These are phyloP conservation scores for Nadsonia fulvescens DNA, from an alignment of 805 yeast genomes.

Conservation along the genomic window DNA sequence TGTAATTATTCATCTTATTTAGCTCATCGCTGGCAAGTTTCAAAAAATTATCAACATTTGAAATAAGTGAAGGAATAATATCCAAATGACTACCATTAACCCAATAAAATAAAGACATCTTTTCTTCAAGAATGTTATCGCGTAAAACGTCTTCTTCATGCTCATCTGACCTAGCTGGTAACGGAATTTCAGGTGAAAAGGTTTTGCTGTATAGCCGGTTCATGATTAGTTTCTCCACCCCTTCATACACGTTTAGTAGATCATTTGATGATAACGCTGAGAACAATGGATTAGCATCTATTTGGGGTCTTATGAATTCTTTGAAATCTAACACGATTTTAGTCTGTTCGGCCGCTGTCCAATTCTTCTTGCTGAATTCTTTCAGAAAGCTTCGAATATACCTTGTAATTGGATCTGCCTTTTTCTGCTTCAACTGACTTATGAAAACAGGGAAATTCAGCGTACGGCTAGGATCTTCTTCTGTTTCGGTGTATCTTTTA, in stretches of 20 bases:
- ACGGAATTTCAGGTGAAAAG: slow-evolving; percentile 58
- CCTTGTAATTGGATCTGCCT: slow-evolving; percentile 77
- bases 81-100: slow-evolving; percentile 63
- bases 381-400: slow-evolving; percentile 70
- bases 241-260: slow-evolving; percentile 64
- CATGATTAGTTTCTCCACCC: slow-evolving; percentile 84
- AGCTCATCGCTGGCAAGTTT: slow-evolving; percentile 58
- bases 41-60: slow-evolving; percentile 35
- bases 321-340: slow-evolving; percentile 67
- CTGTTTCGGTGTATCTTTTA: neutral
- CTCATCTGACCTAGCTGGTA: slow-evolving; percentile 27
- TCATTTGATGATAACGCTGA: slow-evolving; percentile 39
- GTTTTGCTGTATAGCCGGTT: slow-evolving; percentile 62
- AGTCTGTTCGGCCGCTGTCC: slow-evolving; percentile 63
- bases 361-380: slow-evolving; percentile 51
- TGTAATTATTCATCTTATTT: slow-evolving; percentile 56
- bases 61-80: slow-evolving; percentile 33
- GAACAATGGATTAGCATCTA: slow-evolving; percentile 54
- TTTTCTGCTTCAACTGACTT: slow-evolving; percentile 45
- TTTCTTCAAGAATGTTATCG: slow-evolving; percentile 35
- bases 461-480: slow-evolving; percentile 13
- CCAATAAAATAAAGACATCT: slow-evolving; percentile 51
- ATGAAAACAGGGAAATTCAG: slow-evolving; percentile 74
- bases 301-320: slow-evolving; percentile 42
- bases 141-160: slow-evolving; percentile 45